Conservation (phyloP, 2,329 filamentous ascomycete genomes). For the Tolypocladium tropicale region DNA sequence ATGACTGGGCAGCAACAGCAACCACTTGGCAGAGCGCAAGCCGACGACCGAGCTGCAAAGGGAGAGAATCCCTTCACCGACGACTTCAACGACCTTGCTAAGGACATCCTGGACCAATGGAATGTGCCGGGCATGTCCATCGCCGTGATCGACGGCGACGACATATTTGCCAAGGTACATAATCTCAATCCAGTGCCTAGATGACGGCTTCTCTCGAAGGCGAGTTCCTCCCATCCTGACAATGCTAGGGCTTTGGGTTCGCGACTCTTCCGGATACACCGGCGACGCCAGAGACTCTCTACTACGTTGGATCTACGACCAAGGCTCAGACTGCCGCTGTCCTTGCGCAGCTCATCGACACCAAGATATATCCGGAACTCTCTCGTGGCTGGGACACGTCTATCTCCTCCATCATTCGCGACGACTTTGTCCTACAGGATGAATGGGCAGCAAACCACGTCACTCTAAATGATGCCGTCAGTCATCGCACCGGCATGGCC, state of each 20-base stretch:
- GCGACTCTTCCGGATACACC: constrained; percentile 25
- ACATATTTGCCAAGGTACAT: constrained; percentile 14
- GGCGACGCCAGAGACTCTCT: constrained; percentile 37
- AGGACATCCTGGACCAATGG: constrained; percentile 12
- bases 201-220: not conserved
- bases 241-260: constrained; percentile 16
- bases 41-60: not conserved
- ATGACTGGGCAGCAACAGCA: not conserved
- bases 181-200: too few species aligned
- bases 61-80: constrained; percentile 5
- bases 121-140: constrained; percentile 17
- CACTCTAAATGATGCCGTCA: constrained; percentile 23
- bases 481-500: constrained; percentile 23
- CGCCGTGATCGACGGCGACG: constrained; percentile 15
- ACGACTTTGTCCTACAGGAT: not conserved
- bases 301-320: constrained; percentile 44
- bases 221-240: too few species aligned
- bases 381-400: constrained; percentile 34
- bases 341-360: constrained; percentile 38
- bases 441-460: constrained; percentile 19
- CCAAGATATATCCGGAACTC: constrained; percentile 17
- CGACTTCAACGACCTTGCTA: constrained; percentile 7
- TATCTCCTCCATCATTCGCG: constrained; percentile 25
- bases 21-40: not conserved
- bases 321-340: constrained; percentile 44